Evolutionary conservation across 495 filamentous ascomycete genomes (phyloP), one percentile per base, ranked within the genome.

Genomic region (Neurospora sp.): DNA sequence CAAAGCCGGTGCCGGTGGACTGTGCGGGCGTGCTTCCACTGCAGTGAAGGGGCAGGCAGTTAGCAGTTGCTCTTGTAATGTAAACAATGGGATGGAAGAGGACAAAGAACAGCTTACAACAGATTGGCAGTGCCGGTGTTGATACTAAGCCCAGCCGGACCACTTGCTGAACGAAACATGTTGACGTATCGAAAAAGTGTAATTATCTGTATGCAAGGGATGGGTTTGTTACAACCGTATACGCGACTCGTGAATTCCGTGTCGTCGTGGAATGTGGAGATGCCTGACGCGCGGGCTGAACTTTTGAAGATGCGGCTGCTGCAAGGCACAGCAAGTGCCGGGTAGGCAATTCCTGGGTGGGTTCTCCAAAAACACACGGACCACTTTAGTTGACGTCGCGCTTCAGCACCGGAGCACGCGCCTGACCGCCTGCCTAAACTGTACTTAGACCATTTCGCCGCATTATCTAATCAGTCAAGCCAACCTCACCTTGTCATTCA

Each of bases 51-150:
- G 70, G 37, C 53, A 27, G 61, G 65, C 53, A 53, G 69, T 65
- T 40, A 72, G 70, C 53, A 69, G 61, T 61, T 71, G 38, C 69
- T 41, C 65, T 68, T 59, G 42, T 3, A 69, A 70, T n/a, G 44
- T 22, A 45, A 27, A 70, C 69, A 38, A 38, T 35, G 35, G 27
- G 37, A 20, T 20, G 42, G 37, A 69, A 69, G 44, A 27, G 27
- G 71, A 84, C 84, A 77, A 40, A 14, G 4, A 14, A 44, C 17
- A n/a, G n/a, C 42, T 8, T 76, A 93, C 78, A 92, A 86, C 45
- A 91, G 85, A 82, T 91, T 92, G 71, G 90, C 88, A 42, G 89
- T 85, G 61, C 83, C 87, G n/a, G 92, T 96, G 79, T 93, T 94
- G 78, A 96, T 92, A 72, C 89, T 92, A 71, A 94, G 84, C 71